Percentiles rank a stretch among this genome's conserved stretches.
phyloP scores from a whole-genome alignment of 139 green algal species.

The Spirogloea muscicola region DNA sequence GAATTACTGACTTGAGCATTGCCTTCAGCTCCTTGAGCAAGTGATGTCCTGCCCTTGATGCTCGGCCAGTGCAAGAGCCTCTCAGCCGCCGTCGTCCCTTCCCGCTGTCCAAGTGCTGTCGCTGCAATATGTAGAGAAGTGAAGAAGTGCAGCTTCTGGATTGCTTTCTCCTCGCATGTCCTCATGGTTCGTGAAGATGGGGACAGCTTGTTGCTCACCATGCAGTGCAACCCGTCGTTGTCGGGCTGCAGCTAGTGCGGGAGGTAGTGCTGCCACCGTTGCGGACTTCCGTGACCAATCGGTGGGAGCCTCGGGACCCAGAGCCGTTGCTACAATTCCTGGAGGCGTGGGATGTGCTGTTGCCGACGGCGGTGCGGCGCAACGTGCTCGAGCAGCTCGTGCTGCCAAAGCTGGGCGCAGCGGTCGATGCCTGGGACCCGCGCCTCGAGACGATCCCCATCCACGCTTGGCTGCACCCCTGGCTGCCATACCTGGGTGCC shows the following conservation, averaged over 20 bases:
- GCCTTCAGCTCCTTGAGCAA: no score
- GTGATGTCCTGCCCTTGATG: no score
- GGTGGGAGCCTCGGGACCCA: constrained; percentile 78
- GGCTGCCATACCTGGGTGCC: constrained; percentile 77
- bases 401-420: constrained; percentile 72
- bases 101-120: no score
- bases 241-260: constrained; percentile 62
- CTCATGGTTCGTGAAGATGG: no score
- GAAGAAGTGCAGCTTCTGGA: no score
- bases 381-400: constrained; percentile 52
- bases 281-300: constrained; percentile 58
- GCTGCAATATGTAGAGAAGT: no score
- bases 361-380: constrained; percentile 27
- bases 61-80: no score
- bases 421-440: constrained; percentile 84
- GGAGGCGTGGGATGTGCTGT: constrained; percentile 72
- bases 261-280: constrained; percentile 79
- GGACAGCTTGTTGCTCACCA: no score
- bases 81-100: no score
- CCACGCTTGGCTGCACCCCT: constrained; percentile 95
- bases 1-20: no score
- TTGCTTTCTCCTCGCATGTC: no score
- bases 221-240: no score
- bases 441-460: constrained; percentile 73
- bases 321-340: constrained; percentile 77